Conservation (phyloP, 2,329 filamentous ascomycete genomes). For the Trichoderma sp. region DNA sequence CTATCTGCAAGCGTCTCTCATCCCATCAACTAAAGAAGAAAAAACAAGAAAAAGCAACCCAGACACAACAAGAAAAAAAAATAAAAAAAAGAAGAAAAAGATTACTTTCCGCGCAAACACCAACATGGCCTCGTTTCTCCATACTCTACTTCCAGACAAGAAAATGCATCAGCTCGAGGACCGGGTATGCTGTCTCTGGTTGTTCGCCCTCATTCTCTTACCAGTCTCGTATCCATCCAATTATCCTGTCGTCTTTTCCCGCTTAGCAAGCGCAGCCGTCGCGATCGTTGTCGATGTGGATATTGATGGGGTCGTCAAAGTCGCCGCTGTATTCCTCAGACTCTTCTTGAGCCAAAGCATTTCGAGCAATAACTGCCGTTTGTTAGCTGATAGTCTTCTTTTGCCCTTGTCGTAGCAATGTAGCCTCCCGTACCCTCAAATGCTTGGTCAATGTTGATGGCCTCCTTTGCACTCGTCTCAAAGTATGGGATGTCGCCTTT, state of each 20-base stretch:
- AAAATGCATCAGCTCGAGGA: slow-evolving; percentile 12
- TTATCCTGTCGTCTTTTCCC: not conserved
- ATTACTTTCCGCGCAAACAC: slow-evolving; percentile 20
- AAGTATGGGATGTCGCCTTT: slow-evolving; percentile 98
- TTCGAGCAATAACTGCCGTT: slow-evolving; percentile 80
- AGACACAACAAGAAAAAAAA: not conserved
- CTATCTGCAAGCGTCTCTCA: not conserved
- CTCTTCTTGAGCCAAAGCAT: slow-evolving; percentile 93
- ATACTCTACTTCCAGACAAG: slow-evolving; percentile 22
- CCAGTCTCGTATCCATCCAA: not conserved
- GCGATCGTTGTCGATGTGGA: slow-evolving; percentile 90
- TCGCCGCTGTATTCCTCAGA: slow-evolving; percentile 96
- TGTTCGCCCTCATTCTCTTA: slow-evolving; percentile 4
- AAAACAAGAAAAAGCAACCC: slow-evolving; percentile 1
- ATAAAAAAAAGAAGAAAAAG: not conserved
- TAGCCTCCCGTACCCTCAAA: slow-evolving; percentile 56
- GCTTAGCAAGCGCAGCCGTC: slow-evolving; percentile 87
- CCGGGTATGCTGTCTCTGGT: slow-evolving; percentile 19
- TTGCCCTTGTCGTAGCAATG: not conserved
- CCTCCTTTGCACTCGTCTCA: slow-evolving; percentile 98
- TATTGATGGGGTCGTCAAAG: slow-evolving; percentile 97
- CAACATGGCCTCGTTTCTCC: slow-evolving; percentile 19
- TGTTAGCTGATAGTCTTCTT: not conserved
- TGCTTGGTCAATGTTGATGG: slow-evolving; percentile 89
- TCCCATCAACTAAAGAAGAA: slow-evolving; percentile 2